phyloP scores from a whole-genome alignment of 2,329 filamentous ascomycete genomes.

The Trichoderma koningiopsis region DNA sequence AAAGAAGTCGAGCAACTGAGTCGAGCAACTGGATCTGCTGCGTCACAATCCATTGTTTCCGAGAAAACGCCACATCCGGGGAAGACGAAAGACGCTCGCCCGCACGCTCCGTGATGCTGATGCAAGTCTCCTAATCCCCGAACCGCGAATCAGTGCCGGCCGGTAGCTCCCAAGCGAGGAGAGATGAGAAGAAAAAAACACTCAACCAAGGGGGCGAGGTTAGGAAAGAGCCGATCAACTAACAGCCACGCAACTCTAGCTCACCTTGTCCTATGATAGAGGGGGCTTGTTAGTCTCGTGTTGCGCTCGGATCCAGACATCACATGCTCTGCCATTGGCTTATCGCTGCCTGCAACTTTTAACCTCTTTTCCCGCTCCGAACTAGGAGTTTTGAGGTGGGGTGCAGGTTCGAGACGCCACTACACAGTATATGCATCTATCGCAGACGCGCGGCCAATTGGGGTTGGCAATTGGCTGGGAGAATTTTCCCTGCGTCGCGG shows the following conservation, averaged over 20 bases:
- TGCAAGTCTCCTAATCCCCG: background rate
- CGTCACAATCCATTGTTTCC: conserved; percentile 9
- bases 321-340: conserved; percentile 21
- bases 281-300: conserved; percentile 7
- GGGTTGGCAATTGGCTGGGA: background rate
- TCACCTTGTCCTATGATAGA: background rate
- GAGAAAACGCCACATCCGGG: background rate
- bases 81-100: background rate
- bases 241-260: background rate
- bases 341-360: conserved; percentile 13
- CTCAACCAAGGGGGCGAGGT: background rate
- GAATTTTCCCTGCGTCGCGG: background rate
- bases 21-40: background rate
- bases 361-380: conserved; percentile 7
- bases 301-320: conserved; percentile 20
- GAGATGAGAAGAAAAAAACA: too few relatives aligned
- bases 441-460: conserved; percentile 15
- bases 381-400: conserved; percentile 16
- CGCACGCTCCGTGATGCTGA: background rate
- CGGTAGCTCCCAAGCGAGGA: background rate
- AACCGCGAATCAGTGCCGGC: background rate
- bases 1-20: background rate
- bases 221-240: conserved; percentile 2
- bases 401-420: conserved; percentile 2
- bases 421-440: conserved; percentile 25